Evolutionary conservation across 2,329 filamentous ascomycete genomes (phyloP).

Genomic region (Clonostachys rhizophaga): DNA sequence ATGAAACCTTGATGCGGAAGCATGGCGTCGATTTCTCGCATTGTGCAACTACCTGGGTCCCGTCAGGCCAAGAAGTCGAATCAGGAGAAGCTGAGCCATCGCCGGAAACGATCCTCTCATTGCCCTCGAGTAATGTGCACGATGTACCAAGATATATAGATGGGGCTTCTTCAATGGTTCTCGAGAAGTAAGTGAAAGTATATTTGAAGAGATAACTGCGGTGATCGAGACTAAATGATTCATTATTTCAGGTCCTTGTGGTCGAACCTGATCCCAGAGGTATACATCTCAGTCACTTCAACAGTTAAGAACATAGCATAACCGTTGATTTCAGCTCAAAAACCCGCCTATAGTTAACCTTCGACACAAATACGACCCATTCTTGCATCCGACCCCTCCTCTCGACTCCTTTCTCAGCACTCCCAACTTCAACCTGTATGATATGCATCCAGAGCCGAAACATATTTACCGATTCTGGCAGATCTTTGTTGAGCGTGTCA

Average conservation of each 20-base stretch:
- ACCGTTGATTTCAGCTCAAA: constrained; percentile 9
- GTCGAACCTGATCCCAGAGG: constrained; percentile 6
- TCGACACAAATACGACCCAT: constrained; percentile 11
- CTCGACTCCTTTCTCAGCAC: constrained; percentile 4
- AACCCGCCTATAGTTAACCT: constrained; percentile 11
- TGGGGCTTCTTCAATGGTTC: no score
- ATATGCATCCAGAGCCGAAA: constrained; percentile 19
- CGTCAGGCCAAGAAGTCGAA: constrained; percentile 5
- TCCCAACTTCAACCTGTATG: background rate
- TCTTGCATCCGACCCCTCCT: constrained; percentile 4
- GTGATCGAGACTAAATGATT: no score
- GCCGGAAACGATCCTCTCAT: background rate
- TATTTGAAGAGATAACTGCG: no score
- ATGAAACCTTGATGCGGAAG: constrained; percentile 18
- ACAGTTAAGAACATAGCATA: no score
- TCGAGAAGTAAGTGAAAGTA: no score
- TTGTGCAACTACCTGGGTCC: constrained; percentile 15
- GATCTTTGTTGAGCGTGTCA: constrained; percentile 20
- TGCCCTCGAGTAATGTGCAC: fast-evolving
- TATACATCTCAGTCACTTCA: no score
- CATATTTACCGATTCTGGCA: constrained; percentile 22
- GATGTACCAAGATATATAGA: no score
- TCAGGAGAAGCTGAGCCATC: background rate
- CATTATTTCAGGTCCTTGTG: constrained; percentile 8
- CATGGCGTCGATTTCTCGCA: constrained; percentile 13